Evolutionary conservation across 805 yeast genomes (phyloP).

Genomic region (Brettanomyces custersianus): DNA sequence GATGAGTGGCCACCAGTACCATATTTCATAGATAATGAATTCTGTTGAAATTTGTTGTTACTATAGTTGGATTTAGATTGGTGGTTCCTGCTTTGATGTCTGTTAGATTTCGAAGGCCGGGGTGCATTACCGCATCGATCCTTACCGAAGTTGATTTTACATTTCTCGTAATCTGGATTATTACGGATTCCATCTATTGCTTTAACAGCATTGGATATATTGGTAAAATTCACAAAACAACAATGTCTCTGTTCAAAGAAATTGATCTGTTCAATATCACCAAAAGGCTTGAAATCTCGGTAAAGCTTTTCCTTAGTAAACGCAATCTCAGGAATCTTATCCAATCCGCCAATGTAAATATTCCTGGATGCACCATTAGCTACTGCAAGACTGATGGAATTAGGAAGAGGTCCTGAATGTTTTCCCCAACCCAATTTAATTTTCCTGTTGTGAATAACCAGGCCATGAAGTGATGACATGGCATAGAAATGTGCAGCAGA

Average conservation of each 20-base stretch:
- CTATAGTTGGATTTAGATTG: background rate
- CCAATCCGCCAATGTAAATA: slow-evolving; percentile 67
- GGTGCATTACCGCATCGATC: slow-evolving; percentile 95
- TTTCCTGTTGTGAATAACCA: slow-evolving; percentile 75
- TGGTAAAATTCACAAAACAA: slow-evolving; percentile 86
- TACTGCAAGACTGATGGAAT: slow-evolving; percentile 81
- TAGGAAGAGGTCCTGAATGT: slow-evolving; percentile 86
- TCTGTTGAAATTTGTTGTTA: background rate
- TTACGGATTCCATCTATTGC: slow-evolving; percentile 89
- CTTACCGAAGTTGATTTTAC: slow-evolving; percentile 86
- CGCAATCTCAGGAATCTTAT: slow-evolving; percentile 21
- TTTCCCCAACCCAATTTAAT: slow-evolving; percentile 97
- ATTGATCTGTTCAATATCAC: slow-evolving; percentile 93
- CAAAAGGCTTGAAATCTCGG: slow-evolving; percentile 69
- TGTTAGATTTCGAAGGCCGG: slow-evolving; percentile 42
- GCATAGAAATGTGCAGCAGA: slow-evolving; percentile 98
- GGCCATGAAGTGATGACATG: slow-evolving; percentile 82
- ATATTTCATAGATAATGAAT: background rate
- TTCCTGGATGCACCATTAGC: slow-evolving; percentile 92
- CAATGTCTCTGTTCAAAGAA: slow-evolving; percentile 76
- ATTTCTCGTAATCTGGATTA: slow-evolving; percentile 53
- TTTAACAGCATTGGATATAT: slow-evolving; percentile 82
- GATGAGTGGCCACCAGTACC: slow-evolving; percentile 8
- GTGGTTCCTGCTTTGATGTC: background rate
- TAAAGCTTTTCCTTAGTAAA: slow-evolving; percentile 43